phyloP scores from a whole-genome alignment of 2,329 filamentous ascomycete genomes.

The Paramyrothecium sp. region DNA sequence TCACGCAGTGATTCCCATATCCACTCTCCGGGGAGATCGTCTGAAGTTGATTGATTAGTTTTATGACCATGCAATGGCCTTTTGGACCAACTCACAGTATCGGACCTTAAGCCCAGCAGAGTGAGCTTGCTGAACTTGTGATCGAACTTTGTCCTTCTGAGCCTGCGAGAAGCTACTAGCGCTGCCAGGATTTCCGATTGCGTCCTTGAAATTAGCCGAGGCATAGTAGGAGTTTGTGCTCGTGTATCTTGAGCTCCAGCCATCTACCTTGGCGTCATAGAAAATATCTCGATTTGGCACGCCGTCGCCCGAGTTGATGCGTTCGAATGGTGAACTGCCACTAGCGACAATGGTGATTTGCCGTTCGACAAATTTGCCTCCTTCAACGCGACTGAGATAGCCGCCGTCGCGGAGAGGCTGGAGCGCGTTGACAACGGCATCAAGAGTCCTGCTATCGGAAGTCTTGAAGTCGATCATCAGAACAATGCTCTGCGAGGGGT shows the following conservation, averaged over 20 bases:
- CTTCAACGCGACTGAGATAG: conserved; percentile 55
- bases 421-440: conserved; percentile 32
- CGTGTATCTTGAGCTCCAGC: conserved; percentile 36
- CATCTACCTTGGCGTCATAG: conserved; percentile 54
- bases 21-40: neutral
- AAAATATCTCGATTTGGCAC: conserved; percentile 52
- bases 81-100: conserved; percentile 42
- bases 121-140: conserved; percentile 50
- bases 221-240: conserved; percentile 65
- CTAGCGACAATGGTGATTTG: conserved; percentile 69
- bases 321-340: conserved; percentile 37
- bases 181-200: conserved; percentile 45
- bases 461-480: conserved; percentile 72
- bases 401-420: conserved; percentile 55
- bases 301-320: conserved; percentile 11
- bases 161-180: neutral
- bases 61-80: neutral
- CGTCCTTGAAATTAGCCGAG: conserved; percentile 52
- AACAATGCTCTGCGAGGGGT: conserved; percentile 52
- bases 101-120: conserved; percentile 51
- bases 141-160: conserved; percentile 42
- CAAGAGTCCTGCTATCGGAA: conserved; percentile 12
- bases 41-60: neutral
- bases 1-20: neutral
- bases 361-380: conserved; percentile 47